These are phyloP conservation scores for Thymus quinquecostatus DNA, from an alignment of 257 asterid genomes.

Conservation along the genomic window DNA sequence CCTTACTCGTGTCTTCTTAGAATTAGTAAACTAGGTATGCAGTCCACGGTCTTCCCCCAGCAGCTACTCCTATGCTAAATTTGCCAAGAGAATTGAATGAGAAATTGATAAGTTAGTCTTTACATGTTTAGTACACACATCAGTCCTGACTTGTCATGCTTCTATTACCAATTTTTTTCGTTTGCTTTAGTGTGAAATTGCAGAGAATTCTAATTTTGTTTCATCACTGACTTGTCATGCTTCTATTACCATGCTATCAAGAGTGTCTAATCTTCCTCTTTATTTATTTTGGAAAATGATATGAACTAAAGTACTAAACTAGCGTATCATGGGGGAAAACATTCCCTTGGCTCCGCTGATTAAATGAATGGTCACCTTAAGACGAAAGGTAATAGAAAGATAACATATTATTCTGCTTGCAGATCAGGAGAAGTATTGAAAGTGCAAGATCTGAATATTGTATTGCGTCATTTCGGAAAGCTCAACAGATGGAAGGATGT, in stretches of 20 bases:
- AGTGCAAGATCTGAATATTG: slow-evolving; percentile 75
- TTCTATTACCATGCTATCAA: background rate
- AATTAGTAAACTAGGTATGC: slow-evolving; percentile 12
- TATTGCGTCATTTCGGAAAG: slow-evolving; percentile 83
- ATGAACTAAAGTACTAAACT: slow-evolving; percentile 17
- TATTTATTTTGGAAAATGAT: slow-evolving; percentile 14
- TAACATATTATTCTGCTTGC: slow-evolving; percentile 36
- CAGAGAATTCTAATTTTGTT: background rate
- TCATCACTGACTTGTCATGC: background rate
- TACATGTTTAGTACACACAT: background rate
- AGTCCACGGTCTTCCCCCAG: slow-evolving; percentile 10
- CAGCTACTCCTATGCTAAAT: background rate
- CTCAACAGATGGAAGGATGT: slow-evolving; percentile 72
- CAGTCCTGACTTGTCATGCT: background rate
- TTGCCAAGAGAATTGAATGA: background rate
- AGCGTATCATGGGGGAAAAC: slow-evolving; percentile 5
- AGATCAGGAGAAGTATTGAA: slow-evolving; percentile 75
- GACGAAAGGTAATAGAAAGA: slow-evolving; percentile 7
- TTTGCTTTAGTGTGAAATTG: slow-evolving; percentile 4
- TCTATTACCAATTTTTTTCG: background rate
- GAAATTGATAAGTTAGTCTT: background rate
- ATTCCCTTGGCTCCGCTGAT: slow-evolving; percentile 14
- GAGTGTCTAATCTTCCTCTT: background rate
- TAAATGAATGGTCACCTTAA: slow-evolving; percentile 19
- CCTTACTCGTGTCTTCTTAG: background rate